Conservation (phyloP, 1,284 basidiomycete species). For the Apiotrichum mycotoxinovorans region DNA sequence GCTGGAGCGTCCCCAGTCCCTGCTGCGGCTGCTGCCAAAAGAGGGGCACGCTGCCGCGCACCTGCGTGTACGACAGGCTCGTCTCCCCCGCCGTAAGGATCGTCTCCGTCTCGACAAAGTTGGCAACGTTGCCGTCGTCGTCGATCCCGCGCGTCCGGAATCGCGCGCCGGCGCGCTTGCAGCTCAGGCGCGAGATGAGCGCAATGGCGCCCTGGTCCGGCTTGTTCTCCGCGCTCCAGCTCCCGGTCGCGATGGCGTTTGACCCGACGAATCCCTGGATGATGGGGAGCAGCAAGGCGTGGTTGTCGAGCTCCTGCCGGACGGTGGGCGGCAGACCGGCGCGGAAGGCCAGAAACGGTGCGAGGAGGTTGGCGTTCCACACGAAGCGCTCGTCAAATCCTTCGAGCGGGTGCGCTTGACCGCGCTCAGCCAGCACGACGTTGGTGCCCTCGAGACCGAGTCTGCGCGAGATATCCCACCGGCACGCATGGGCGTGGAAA, state of each 20-base stretch:
- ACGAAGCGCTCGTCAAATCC: slow-evolving; percentile 72
- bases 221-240: slow-evolving; percentile 60
- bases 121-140: slow-evolving; percentile 94
- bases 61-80: slow-evolving; percentile 85
- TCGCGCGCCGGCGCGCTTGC: slow-evolving; percentile 92
- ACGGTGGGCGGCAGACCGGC: slow-evolving; percentile 50
- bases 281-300: slow-evolving; percentile 60
- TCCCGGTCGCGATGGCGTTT: slow-evolving; percentile 58
- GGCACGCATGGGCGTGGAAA: slow-evolving; percentile 77
- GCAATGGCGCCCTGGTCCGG: slow-evolving; percentile 61
- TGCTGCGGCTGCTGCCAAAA: slow-evolving; percentile 96
- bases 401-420: slow-evolving; percentile 53
- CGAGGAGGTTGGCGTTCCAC: slow-evolving; percentile 44
- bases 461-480: slow-evolving; percentile 85
- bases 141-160: slow-evolving; percentile 97
- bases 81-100: slow-evolving; percentile 78
- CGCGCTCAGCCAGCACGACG: slow-evolving; percentile 27
- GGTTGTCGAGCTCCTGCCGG: slow-evolving; percentile 41
- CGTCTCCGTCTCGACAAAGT: slow-evolving; percentile 97
- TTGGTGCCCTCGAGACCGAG: slow-evolving; percentile 57
- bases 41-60: slow-evolving; percentile 90
- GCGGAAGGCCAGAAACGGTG: slow-evolving; percentile 45
- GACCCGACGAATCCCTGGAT: slow-evolving; percentile 88
- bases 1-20: slow-evolving; percentile 75
- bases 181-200: slow-evolving; percentile 81